Conservation (phyloP, 2,329 filamentous ascomycete species). For the Chrysoporthe deuterocubensis region DNA sequence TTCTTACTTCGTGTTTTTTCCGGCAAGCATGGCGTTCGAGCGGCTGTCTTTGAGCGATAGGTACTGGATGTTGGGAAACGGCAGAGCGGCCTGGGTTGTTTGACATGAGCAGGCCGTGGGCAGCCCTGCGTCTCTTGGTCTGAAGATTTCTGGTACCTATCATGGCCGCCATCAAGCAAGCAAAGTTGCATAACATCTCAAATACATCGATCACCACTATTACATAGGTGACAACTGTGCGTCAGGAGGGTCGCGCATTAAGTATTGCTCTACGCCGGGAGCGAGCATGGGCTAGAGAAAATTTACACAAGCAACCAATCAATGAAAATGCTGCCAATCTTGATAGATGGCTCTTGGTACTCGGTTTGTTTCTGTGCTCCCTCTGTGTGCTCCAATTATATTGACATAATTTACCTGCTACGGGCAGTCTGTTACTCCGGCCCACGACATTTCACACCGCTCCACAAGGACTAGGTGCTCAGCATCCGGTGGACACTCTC, state of each 20-base stretch:
- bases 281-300: not conserved
- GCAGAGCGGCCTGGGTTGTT: not conserved
- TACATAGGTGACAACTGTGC: not conserved
- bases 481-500: not conserved
- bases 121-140: not conserved
- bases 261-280: not conserved
- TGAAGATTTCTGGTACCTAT: not conserved
- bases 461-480: not conserved
- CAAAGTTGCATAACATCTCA: not conserved
- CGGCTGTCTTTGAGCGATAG: slow-evolving; percentile 4
- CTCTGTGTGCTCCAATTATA: not conserved
- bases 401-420: not conserved
- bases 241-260: not conserved
- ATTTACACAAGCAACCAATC: not conserved
- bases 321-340: not conserved
- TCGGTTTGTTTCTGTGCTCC: not conserved
- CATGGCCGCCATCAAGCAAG: not conserved
- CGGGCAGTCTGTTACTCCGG: not conserved
- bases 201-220: not conserved
- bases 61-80: not conserved
- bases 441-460: not conserved
- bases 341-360: not conserved
- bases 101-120: not conserved
- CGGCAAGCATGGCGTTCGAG: slow-evolving; percentile 25
- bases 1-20: not conserved